Evolutionary conservation across 441 rosid species (phyloP).

Genomic region (Erodium texanum): DNA sequence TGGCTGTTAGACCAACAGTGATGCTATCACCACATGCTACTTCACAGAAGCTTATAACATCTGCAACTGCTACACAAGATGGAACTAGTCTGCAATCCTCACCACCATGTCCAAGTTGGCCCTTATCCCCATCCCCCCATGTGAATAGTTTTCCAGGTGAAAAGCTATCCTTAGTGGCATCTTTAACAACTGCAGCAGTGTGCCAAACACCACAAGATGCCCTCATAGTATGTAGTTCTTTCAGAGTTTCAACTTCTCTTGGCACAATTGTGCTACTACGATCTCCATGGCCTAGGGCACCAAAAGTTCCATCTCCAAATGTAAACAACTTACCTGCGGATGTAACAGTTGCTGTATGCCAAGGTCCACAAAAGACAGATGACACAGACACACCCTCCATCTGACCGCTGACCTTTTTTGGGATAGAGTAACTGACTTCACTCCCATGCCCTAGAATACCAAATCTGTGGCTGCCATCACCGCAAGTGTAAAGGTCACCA

Average conservation of each 20-base stretch:
- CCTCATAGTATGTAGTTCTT: constrained; percentile 78
- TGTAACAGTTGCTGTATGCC: constrained; percentile 91
- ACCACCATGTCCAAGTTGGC: constrained; percentile 88
- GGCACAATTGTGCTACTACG: constrained; percentile 60
- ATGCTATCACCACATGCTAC: constrained; percentile 89
- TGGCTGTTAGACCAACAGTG: constrained; percentile 77
- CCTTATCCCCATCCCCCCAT: constrained; percentile 96
- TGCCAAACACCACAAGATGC: constrained; percentile 99
- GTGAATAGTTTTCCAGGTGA: constrained; percentile 89
- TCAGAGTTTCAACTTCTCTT: constrained; percentile 84
- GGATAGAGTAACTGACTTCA: constrained; percentile 86
- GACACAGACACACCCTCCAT: constrained; percentile 91
- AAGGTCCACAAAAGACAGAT: constrained; percentile 87
- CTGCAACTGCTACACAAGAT: constrained; percentile 89
- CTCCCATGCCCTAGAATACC: constrained; percentile 96
- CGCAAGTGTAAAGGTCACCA: constrained; percentile 95
- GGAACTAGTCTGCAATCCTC: constrained; percentile 87
- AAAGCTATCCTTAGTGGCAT: constrained; percentile 76
- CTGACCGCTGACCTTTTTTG: constrained; percentile 77
- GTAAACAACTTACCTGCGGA: constrained; percentile 91
- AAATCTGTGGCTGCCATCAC: constrained; percentile 69
- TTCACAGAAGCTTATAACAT: constrained; percentile 83
- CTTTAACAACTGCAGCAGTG: constrained; percentile 93
- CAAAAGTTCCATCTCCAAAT: constrained; percentile 96
- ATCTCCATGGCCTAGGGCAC: constrained; percentile 91